Evolutionary conservation across 1,139 yeast species (phyloP).

Genomic region (Taphrina betulina): DNA sequence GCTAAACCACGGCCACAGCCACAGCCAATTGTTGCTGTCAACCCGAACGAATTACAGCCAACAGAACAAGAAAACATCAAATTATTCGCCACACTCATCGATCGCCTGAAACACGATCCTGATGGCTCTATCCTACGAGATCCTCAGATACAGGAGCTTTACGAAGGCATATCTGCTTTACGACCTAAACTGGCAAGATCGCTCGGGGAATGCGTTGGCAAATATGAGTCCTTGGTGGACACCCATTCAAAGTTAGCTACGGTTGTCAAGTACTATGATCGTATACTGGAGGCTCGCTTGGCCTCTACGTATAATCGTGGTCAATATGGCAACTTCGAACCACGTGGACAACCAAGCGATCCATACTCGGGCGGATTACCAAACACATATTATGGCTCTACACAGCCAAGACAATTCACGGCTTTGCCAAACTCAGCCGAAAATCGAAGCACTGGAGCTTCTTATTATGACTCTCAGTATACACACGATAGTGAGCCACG

Average conservation of each 20-base stretch:
- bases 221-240: constrained; percentile 64
- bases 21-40: too few species aligned
- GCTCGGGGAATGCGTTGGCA: constrained; percentile 60
- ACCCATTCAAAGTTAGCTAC: constrained; percentile 80
- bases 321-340: not conserved
- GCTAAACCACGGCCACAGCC: too few species aligned
- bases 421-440: too few species aligned
- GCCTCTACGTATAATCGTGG: constrained; percentile 50
- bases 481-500: too few species aligned
- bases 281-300: constrained; percentile 67
- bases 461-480: too few species aligned
- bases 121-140: constrained; percentile 61
- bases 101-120: constrained; percentile 52
- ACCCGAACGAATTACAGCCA: constrained; percentile 50
- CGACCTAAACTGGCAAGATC: constrained; percentile 75
- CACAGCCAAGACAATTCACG: too few species aligned
- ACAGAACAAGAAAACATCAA: constrained; percentile 68
- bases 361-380: not conserved
- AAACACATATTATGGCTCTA: not conserved
- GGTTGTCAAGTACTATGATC: constrained; percentile 74
- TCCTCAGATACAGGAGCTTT: constrained; percentile 60
- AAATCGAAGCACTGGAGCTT: too few species aligned
- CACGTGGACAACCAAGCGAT: not conserved
- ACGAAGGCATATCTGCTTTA: constrained; percentile 61
- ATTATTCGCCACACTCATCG: constrained; percentile 66